Percentiles rank a stretch among this genome's conserved stretches.
Evolutionary conservation across 1,139 yeast genomes (phyloP).

Genomic region (Pichia sp.): DNA sequence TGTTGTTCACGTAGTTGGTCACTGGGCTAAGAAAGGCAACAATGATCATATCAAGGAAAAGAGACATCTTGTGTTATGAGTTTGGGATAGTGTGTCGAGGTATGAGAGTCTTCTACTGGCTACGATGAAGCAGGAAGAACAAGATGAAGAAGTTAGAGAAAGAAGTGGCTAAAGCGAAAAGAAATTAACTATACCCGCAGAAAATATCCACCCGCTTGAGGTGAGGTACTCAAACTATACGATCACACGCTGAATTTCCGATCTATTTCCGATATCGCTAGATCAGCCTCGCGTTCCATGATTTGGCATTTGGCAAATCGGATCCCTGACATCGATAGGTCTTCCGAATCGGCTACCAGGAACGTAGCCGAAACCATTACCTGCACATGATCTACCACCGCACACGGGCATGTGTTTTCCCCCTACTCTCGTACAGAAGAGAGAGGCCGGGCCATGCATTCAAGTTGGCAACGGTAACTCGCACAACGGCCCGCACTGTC

Average conservation of each 20-base stretch:
- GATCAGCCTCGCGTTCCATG: too few relatives aligned
- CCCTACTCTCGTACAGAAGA: constrained; percentile 4
- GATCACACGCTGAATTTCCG: too few relatives aligned
- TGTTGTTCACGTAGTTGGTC: constrained; percentile 14
- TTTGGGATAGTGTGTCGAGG: too few relatives aligned
- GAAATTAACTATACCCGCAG: neutral
- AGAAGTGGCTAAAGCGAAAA: neutral
- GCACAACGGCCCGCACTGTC: constrained; percentile 31
- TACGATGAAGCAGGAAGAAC: neutral
- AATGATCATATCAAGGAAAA: constrained; percentile 14
- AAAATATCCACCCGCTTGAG: too few relatives aligned
- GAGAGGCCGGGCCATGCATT: constrained; percentile 20
- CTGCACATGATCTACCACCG: constrained; percentile 9
- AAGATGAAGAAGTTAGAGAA: neutral
- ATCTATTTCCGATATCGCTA: too few relatives aligned
- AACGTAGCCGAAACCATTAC: too few relatives aligned
- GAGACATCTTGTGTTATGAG: too few relatives aligned
- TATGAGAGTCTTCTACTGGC: neutral
- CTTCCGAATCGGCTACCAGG: too few relatives aligned
- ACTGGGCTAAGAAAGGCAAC: constrained; percentile 14
- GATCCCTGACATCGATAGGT: too few relatives aligned
- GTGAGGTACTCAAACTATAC: too few relatives aligned
- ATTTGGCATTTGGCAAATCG: too few relatives aligned
- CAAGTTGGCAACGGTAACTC: constrained; percentile 23
- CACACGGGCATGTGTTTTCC: constrained; percentile 5